Conservation (phyloP, 2,329 filamentous ascomycete genomes). For the Sporothrix globosa region DNA sequence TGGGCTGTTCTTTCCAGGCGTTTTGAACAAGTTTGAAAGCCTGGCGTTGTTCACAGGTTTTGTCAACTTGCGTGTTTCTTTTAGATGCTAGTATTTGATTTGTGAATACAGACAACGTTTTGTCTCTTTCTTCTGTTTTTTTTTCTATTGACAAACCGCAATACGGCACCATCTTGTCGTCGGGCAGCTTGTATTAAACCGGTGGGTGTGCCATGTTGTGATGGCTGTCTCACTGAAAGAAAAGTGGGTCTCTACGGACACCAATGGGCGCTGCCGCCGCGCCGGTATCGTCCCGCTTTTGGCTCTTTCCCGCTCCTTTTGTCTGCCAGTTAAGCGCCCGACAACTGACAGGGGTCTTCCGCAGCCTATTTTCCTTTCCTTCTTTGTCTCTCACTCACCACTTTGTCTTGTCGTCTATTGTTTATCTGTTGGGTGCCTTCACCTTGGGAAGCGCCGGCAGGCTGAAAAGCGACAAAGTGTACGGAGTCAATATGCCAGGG, state of each 20-base stretch:
- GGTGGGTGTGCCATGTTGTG: not conserved
- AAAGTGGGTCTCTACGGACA: slow-evolving; percentile 16
- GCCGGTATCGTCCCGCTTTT: slow-evolving; percentile 23
- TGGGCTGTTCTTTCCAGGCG: not conserved
- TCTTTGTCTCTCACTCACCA: not conserved
- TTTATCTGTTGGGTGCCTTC: not conserved
- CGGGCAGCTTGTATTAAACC: not conserved
- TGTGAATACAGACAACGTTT: not conserved
- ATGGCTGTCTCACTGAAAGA: not conserved
- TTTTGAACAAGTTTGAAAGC: not conserved
- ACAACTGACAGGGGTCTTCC: not conserved
- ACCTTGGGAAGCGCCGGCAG: slow-evolving; percentile 14
- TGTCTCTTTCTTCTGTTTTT: too few species aligned
- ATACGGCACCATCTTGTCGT: not conserved
- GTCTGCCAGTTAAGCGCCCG: slow-evolving; percentile 24
- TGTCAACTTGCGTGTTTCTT: not conserved
- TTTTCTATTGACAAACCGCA: not conserved
- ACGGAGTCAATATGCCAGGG: not conserved
- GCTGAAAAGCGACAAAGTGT: slow-evolving; percentile 16
- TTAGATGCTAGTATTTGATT: not conserved
- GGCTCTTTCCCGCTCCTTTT: not conserved
- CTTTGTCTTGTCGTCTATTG: not conserved
- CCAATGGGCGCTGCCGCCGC: slow-evolving; percentile 26
- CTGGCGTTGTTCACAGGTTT: not conserved
- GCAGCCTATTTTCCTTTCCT: not conserved